Percentiles rank a stretch among this genome's conserved stretches.
These are phyloP conservation scores for Dissoconium aciculare DNA, from an alignment of 2,329 filamentous ascomycete genomes.

Conservation along the genomic window DNA sequence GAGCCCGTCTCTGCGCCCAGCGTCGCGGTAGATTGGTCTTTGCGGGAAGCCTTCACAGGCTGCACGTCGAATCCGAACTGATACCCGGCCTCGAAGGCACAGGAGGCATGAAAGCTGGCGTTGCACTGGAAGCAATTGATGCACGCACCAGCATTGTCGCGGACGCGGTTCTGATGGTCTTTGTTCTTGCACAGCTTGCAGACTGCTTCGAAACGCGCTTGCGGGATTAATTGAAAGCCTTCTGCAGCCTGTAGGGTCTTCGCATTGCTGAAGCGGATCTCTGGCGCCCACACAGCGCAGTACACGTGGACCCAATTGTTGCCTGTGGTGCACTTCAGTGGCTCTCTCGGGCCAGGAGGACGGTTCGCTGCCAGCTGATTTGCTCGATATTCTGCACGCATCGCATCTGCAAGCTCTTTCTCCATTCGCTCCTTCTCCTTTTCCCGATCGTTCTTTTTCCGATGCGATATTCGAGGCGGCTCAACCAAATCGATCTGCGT, in stretches of 20 bases:
- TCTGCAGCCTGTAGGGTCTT: constrained; percentile 72
- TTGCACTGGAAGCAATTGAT: constrained; percentile 67
- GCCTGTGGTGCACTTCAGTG: constrained; percentile 81
- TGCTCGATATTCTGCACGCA: constrained; percentile 66
- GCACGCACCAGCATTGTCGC: constrained; percentile 50
- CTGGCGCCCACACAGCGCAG: constrained; percentile 80
- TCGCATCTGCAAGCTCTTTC: constrained; percentile 65
- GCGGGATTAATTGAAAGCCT: constrained; percentile 70
- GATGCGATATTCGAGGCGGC: constrained; percentile 58
- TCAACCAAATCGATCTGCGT: constrained; percentile 77
- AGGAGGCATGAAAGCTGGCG: constrained; percentile 66
- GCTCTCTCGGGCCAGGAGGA: constrained; percentile 70
- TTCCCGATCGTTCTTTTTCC: constrained; percentile 88
- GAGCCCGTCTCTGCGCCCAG: constrained; percentile 66
- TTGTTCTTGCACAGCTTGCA: constrained; percentile 74
- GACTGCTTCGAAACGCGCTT: constrained; percentile 54
- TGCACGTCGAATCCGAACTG: constrained; percentile 78
- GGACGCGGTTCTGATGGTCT: constrained; percentile 22
- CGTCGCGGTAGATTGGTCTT: constrained; percentile 67
- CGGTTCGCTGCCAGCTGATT: constrained; percentile 73
- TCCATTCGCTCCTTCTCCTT: constrained; percentile 77
- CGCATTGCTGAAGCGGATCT: constrained; percentile 83
- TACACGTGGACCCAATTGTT: constrained; percentile 98
- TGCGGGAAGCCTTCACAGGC: constrained; percentile 75
- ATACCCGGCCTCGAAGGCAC: constrained; percentile 72